Evolutionary conservation across 768 basidiomycete species (phyloP), one percentile per base, ranked within the genome.

Genomic region (Postia placenta): DNA sequence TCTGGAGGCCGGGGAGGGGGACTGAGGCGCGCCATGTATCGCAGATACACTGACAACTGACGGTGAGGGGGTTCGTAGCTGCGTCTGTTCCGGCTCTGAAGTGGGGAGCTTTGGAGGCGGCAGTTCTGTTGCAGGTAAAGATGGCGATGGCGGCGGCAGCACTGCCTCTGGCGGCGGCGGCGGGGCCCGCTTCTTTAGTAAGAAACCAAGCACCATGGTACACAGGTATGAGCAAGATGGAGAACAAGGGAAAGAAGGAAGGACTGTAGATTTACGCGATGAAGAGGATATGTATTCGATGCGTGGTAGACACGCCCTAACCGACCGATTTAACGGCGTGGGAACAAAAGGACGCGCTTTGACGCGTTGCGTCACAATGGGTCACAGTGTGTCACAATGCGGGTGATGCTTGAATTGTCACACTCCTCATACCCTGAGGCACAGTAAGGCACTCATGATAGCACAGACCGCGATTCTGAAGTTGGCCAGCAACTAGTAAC

Each of bases 21-120:
- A 65, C 56, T 4, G 65, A 60, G 37, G 53, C 50, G 42, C 19
- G 51, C 53, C 53, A 28, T 49, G 45, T 19, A 53, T 51, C 11
- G 27, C 48, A n/a, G 68, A 71, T 27, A 63, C 57, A n/a, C 68
- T 71, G 27, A 63, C 57, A 27, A 72, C 60, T 15, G 79, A 80
- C 0, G 81, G 75, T 0, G 79, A 74, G 0, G 78, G 76, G 1
- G 80, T 81, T 14, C 78, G 75, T 11, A 76, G 69, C 59, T 78
- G 77, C 5, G 55, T 51, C 43, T 49, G 54, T 27, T 42, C 45
- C 40, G 44, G 45, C 30, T 51, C 39, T n/a, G 38, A 15, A 4
- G 38, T 17, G 45, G 25, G n/a, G n/a, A n/a, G n/a, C n/a, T 35
- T 38, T 24, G 11, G 53, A 36, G 27, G 37, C 38, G 56, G 36